Evolutionary conservation across 768 basidiomycete genomes (phyloP).

Genomic region (Tricholoma sp.): DNA sequence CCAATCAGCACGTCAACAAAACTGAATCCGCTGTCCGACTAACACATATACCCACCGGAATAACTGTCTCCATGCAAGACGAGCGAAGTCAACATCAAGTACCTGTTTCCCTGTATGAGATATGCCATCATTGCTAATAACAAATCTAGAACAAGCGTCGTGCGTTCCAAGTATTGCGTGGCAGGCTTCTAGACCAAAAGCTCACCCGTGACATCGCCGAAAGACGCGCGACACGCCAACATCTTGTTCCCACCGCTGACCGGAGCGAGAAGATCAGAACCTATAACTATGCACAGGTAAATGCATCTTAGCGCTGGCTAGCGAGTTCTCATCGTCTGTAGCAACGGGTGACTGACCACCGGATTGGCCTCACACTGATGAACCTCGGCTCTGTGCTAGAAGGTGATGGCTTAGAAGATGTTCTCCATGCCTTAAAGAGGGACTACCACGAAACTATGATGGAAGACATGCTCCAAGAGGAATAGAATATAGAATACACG

Average conservation of each 20-base stretch:
- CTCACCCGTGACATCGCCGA: conserved; percentile 64
- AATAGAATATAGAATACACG: neutral
- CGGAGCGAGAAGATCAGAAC: conserved; percentile 94
- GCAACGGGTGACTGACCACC: conserved; percentile 92
- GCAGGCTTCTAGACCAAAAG: conserved; percentile 80
- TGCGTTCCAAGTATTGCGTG: conserved; percentile 85
- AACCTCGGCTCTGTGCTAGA: conserved; percentile 64
- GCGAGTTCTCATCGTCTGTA: conserved; percentile 22
- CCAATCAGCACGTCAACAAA: conserved; percentile 86
- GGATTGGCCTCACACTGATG: conserved; percentile 72
- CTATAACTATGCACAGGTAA: conserved; percentile 87
- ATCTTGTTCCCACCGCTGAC: conserved; percentile 76
- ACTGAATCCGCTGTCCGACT: conserved; percentile 96
- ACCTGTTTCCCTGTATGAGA: neutral
- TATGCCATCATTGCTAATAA: neutral
- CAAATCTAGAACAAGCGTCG: conserved; percentile 75
- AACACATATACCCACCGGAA: conserved; percentile 88
- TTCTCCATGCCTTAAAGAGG: conserved; percentile 52
- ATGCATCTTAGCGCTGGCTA: neutral
- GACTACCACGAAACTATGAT: conserved; percentile 51
- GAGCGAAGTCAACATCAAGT: conserved; percentile 95
- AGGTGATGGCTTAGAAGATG: conserved; percentile 53
- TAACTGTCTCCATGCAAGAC: conserved; percentile 97
- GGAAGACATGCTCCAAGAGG: conserved; percentile 41
- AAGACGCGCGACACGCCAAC: conserved; percentile 62